These are phyloP conservation scores for Raddia distichophylla DNA, from an alignment of 176 grass and related monocot species.

Conservation along the genomic window DNA sequence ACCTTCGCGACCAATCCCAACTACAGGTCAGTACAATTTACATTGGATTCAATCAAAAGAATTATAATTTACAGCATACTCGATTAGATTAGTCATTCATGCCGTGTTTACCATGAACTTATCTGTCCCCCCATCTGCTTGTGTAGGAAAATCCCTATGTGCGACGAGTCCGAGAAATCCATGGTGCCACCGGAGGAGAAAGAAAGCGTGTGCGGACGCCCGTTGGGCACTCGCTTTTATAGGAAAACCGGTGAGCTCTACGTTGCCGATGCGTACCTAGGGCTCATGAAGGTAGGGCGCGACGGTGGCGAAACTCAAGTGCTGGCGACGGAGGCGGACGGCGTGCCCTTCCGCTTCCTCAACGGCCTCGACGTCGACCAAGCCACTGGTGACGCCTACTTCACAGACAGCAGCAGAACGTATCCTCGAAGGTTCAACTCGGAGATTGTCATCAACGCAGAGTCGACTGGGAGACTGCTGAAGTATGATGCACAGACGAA, in stretches of 20 bases:
- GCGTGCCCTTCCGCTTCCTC: constrained; percentile 58
- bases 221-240: constrained; percentile 53
- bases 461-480: too few relatives aligned
- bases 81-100: not conserved
- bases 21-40: not conserved
- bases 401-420: constrained; percentile 64
- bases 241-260: constrained; percentile 56
- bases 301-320: constrained; percentile 39
- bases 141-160: constrained; percentile 20
- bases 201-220: constrained; percentile 63
- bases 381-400: constrained; percentile 55
- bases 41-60: too few relatives aligned
- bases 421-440: not conserved
- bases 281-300: constrained; percentile 48
- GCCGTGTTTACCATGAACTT: not conserved
- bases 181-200: not conserved
- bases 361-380: constrained; percentile 65
- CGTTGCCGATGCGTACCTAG: constrained; percentile 66
- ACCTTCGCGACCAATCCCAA: constrained; percentile 53
- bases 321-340: constrained; percentile 37
- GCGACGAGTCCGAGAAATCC: not conserved
- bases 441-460: not conserved
- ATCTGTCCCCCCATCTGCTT: not conserved
- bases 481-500: too few relatives aligned
- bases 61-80: not conserved